Conservation (phyloP, 768 basidiomycete genomes). For the Mycena rebaudengoi region DNA sequence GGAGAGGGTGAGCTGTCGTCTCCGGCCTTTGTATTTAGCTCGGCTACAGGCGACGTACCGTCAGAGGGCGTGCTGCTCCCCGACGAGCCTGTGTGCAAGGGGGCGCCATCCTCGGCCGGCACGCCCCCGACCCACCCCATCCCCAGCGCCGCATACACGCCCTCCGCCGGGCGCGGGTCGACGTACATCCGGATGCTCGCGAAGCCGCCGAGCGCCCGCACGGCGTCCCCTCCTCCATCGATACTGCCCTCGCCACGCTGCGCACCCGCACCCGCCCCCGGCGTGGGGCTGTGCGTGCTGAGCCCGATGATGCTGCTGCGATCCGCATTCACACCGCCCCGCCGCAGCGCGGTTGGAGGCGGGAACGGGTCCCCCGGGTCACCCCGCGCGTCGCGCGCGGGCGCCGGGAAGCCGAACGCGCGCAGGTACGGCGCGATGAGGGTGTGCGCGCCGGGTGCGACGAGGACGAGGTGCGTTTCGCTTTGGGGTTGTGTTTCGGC, state of each 20-base stretch:
- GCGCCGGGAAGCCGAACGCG: slow-evolving; percentile 17
- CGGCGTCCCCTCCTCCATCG: background rate
- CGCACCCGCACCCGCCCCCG: too few relatives aligned
- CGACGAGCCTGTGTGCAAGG: too few relatives aligned
- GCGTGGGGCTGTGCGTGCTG: too few relatives aligned
- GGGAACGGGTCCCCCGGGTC: background rate
- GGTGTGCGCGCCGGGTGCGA: slow-evolving; percentile 53
- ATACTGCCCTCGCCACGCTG: too few relatives aligned
- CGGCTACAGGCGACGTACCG: background rate
- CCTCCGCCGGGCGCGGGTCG: slow-evolving; percentile 81
- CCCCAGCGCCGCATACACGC: slow-evolving; percentile 77
- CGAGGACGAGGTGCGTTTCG: slow-evolving; percentile 23
- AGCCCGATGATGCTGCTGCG: too few relatives aligned
- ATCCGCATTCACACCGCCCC: too few relatives aligned
- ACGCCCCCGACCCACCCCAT: slow-evolving; percentile 68
- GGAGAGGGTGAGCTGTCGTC: too few relatives aligned
- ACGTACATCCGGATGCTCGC: slow-evolving; percentile 52
- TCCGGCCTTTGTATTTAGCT: too few relatives aligned
- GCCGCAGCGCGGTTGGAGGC: background rate
- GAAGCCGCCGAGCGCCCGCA: slow-evolving; percentile 14
- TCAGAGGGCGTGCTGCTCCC: too few relatives aligned
- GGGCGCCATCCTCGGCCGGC: too few relatives aligned
- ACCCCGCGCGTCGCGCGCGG: background rate
- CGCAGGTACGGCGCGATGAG: slow-evolving; percentile 21
- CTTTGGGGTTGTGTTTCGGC: background rate